Evolutionary conservation across 208 protist species (phyloP).

Genomic region (Endotrypanum monterogeii): DNA sequence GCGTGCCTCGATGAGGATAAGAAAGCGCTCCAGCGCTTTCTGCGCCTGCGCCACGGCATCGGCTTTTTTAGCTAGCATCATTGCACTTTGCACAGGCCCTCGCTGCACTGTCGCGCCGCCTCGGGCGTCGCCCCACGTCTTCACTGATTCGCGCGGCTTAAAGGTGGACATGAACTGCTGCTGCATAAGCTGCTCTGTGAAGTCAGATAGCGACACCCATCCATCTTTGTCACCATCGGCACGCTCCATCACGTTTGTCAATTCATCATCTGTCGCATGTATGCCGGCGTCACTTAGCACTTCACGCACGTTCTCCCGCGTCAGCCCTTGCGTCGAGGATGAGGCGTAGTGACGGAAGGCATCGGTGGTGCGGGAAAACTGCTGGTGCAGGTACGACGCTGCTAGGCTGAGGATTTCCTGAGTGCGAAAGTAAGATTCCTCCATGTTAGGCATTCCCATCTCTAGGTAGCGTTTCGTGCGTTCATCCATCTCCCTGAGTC

Average conservation of each 20-base stretch:
- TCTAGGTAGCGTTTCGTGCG: constrained; percentile 71
- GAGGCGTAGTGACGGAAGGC: constrained; percentile 82
- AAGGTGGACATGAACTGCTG: constrained; percentile 86
- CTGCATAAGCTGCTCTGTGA: constrained; percentile 75
- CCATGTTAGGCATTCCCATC: constrained; percentile 76
- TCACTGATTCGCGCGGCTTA: constrained; percentile 38
- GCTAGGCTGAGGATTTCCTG: constrained; percentile 65
- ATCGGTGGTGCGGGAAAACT: constrained; percentile 70
- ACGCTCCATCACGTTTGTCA: constrained; percentile 61
- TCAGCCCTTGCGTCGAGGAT: constrained; percentile 57
- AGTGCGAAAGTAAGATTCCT: constrained; percentile 69
- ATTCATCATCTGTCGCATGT: constrained; percentile 42
- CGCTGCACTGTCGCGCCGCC: constrained; percentile 28
- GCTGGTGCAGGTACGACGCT: constrained; percentile 60
- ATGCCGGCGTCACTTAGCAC: constrained; percentile 62
- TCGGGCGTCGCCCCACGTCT: constrained; percentile 23
- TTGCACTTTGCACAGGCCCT: constrained; percentile 50
- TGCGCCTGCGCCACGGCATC: constrained; percentile 47
- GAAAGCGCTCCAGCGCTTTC: constrained; percentile 70
- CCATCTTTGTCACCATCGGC: constrained; percentile 80
- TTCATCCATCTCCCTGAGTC: constrained; percentile 75
- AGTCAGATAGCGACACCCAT: constrained; percentile 79
- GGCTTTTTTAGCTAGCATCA: constrained; percentile 32
- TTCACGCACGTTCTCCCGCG: constrained; percentile 53
- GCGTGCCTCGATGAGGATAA: constrained; percentile 71